These are phyloP conservation scores for Thelonectria rubi DNA, from an alignment of 2,329 filamentous ascomycete genomes.

Conservation along the genomic window DNA sequence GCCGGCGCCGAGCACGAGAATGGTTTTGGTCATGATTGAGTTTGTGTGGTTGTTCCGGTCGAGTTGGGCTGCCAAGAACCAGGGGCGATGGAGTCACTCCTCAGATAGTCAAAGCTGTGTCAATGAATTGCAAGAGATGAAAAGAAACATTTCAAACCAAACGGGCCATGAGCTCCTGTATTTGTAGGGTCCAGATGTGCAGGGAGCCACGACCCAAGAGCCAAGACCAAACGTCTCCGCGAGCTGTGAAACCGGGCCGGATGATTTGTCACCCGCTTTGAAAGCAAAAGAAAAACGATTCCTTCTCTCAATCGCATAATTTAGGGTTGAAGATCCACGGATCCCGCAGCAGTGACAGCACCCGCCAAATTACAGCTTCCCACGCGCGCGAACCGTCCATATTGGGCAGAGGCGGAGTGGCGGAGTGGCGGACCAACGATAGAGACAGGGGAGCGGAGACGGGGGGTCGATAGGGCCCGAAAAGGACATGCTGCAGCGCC, in stretches of 20 bases:
- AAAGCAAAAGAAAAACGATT: slow-evolving; percentile 1
- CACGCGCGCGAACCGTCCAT: slow-evolving; percentile 1
- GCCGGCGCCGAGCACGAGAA: slow-evolving; percentile 62
- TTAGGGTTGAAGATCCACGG: background rate
- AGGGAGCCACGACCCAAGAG: background rate
- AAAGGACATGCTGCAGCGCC: no score
- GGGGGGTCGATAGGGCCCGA: background rate
- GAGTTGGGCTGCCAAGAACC: background rate
- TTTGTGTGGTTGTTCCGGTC: background rate
- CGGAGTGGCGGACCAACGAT: background rate
- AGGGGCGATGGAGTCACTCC: background rate
- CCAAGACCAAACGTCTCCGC: background rate
- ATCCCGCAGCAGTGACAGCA: no score
- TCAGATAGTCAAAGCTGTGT: no score
- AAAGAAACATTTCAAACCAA: background rate
- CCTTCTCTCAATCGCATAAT: background rate
- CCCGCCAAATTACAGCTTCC: slow-evolving; percentile 8
- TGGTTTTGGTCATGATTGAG: slow-evolving; percentile 43
- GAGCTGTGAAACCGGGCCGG: background rate
- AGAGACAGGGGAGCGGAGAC: background rate
- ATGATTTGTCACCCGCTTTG: slow-evolving; percentile 17
- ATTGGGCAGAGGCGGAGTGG: background rate
- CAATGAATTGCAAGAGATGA: background rate
- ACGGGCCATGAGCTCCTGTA: slow-evolving; percentile 3
- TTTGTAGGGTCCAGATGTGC: slow-evolving; percentile 1